A percentile compares a stretch with the other conserved stretches of the same genome.
Conservation (phyloP, 169 alveolate genomes). For the Cryptosporidium ubiquitum region DNA sequence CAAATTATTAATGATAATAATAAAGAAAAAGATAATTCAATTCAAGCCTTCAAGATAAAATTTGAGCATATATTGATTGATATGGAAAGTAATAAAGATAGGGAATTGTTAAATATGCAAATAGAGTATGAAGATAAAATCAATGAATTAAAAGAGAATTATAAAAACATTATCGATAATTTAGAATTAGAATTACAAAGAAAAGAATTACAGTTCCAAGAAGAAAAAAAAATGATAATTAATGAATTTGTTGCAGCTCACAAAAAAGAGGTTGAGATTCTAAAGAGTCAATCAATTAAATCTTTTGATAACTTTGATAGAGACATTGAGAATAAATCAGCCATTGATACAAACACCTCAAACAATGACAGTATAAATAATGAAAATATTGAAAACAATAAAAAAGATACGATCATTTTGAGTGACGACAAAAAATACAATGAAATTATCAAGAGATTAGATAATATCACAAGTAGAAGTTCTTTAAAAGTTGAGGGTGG, state of each 20-base stretch:
- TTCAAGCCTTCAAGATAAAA: slow-evolving; percentile 61
- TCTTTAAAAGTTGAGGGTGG: slow-evolving; percentile 13
- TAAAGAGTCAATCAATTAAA: slow-evolving; percentile 21
- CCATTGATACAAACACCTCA: neutral
- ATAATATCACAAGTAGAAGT: slow-evolving; percentile 35
- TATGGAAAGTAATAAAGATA: slow-evolving; percentile 67
- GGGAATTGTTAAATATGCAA: slow-evolving; percentile 60
- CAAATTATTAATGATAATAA: slow-evolving; percentile 58
- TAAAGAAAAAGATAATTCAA: slow-evolving; percentile 57
- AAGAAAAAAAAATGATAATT: slow-evolving; percentile 49
- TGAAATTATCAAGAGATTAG: slow-evolving; percentile 55
- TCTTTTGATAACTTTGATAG: neutral
- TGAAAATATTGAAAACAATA: neutral
- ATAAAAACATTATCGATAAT: slow-evolving; percentile 33
- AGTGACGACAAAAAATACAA: slow-evolving; percentile 10
- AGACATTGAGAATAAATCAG: neutral
- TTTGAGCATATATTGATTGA: slow-evolving; percentile 66
- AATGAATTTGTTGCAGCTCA: slow-evolving; percentile 55
- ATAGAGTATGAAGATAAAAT: slow-evolving; percentile 62
- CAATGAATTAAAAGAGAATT: slow-evolving; percentile 49
- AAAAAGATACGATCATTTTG: slow-evolving; percentile 8
- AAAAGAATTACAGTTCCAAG: slow-evolving; percentile 55
- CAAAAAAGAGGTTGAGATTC: slow-evolving; percentile 29
- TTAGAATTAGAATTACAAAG: slow-evolving; percentile 54
- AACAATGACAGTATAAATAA: neutral